Base-by-base conservation (phyloP, 1,284 basidiomycete species). In the Heterobasidion parviporum region DNA sequence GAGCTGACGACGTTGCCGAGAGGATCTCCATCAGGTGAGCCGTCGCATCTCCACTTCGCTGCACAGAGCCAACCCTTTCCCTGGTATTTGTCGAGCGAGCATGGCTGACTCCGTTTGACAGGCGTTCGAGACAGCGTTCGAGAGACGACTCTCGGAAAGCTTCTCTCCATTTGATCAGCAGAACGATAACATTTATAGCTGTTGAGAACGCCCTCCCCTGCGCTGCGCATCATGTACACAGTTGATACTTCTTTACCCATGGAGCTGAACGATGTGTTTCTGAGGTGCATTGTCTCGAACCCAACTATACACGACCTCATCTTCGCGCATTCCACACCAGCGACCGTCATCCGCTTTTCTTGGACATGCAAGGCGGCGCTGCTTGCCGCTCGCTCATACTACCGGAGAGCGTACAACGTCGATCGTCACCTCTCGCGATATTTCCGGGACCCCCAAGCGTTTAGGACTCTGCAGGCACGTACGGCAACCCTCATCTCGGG, bases 401-500 rank as follows among this genome's bases (percentile, higher is more conserved):
- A 45, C 48, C 49, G 48, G 16, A 48, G 50, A 44, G 60, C 64
- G 5, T 68, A 61, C 59, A 60, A 67, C 55, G 56, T 68, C 60
- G 60, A 67, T 60, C 61, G 59, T n/a, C 60, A 57, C 55, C 60
- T 69, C 52, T 53, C 59, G 20, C 62, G 64, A 16, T 67, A 59
- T 56, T 65, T 68, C 57, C 50, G 60, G 48, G 60, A 71, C 36
- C 64, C 72, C 35, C 10, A 69, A 49, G 65, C 64, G 14, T 79
- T 80, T 56, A 72, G 78, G n/a, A 63, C 60, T 35, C 64, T 81
- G 6, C 78, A 79, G 62, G 72, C 69, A 0, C 58, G 60, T 33
- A 79, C 76, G 0, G 69, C 70, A 18, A 70, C 72, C 0, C 60
- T 81, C n/a, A 70, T 81, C n/a, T 80, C 78, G 1, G 79, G 79